A percentile compares a stretch with the other conserved stretches of the same genome.
phyloP scores from a whole-genome alignment of 169 alveolate species.

The Perkinsus chesapeaki region DNA sequence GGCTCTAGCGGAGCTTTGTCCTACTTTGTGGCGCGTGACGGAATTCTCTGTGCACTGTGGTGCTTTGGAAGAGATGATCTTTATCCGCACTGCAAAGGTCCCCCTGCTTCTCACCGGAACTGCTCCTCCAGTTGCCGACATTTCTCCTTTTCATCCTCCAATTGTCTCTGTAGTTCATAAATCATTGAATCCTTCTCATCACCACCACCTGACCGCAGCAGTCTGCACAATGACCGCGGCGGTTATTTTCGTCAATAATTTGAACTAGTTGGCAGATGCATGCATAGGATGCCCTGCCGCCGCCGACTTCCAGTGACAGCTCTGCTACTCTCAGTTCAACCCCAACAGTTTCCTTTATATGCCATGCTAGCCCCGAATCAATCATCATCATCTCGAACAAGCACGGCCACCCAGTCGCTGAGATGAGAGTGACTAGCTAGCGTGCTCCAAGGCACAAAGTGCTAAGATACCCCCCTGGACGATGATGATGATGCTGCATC shows the following conservation, averaged over 20 bases:
- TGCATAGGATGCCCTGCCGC: too few species aligned
- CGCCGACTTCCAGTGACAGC: neutral
- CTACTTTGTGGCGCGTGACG: too few species aligned
- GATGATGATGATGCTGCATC: neutral
- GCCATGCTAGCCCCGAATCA: neutral
- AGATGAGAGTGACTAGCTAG: too few species aligned
- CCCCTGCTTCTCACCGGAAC: neutral
- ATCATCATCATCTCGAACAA: neutral
- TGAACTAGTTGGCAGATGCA: too few species aligned
- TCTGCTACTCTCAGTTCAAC: neutral
- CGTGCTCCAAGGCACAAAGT: neutral
- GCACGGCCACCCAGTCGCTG: too few species aligned
- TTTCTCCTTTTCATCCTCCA: conserved; percentile 1
- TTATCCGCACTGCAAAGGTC: neutral
- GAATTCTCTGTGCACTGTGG: too few species aligned
- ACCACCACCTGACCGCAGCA: neutral
- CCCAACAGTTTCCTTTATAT: too few species aligned
- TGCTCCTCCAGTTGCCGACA: neutral
- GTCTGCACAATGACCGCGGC: neutral
- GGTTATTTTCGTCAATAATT: too few species aligned
- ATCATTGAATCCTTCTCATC: neutral
- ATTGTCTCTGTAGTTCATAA: neutral
- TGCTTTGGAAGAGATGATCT: too few species aligned
- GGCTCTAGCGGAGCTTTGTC: too few species aligned
- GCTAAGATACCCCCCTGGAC: neutral